phyloP scores from a whole-genome alignment of 441 rosid genomes.

The Cnidoscolus chayamansa region DNA sequence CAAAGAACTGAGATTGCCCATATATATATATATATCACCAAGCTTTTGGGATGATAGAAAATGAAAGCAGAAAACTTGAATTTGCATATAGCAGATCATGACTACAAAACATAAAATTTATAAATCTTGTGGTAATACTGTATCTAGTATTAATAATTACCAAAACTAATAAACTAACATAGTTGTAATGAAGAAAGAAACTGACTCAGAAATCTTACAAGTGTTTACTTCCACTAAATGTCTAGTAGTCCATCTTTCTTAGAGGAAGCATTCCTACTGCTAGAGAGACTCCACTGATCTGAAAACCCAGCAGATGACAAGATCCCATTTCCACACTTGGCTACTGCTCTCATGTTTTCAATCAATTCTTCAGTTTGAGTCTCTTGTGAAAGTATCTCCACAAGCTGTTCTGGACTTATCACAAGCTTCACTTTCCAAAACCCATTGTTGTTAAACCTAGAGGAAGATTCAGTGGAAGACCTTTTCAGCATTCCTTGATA shows the following conservation, averaged over 20 bases:
- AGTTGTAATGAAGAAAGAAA: too few relatives aligned
- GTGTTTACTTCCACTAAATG: background rate
- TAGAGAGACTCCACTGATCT: constrained; percentile 53
- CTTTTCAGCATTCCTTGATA: constrained; percentile 50
- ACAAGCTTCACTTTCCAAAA: constrained; percentile 83
- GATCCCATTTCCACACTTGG: constrained; percentile 53
- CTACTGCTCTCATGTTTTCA: constrained; percentile 69
- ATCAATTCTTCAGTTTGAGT: constrained; percentile 59
- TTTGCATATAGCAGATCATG: too few relatives aligned
- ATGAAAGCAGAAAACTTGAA: too few relatives aligned
- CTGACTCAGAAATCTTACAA: background rate
- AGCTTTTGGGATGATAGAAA: too few relatives aligned
- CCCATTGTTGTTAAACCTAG: constrained; percentile 33
- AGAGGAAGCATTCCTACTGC: constrained; percentile 51
- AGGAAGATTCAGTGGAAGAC: constrained; percentile 55
- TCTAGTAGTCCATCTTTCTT: constrained; percentile 26
- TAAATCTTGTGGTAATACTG: too few relatives aligned
- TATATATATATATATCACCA: background rate
- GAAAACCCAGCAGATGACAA: constrained; percentile 29
- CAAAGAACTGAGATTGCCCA: too few relatives aligned
- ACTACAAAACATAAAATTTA: too few relatives aligned
- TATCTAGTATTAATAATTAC: too few relatives aligned
- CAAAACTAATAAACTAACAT: too few relatives aligned
- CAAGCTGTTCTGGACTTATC: constrained; percentile 56
- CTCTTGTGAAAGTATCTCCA: constrained; percentile 67